Base-by-base conservation (phyloP, 179 eudicot genomes). In the Corrigiola litoralis region DNA sequence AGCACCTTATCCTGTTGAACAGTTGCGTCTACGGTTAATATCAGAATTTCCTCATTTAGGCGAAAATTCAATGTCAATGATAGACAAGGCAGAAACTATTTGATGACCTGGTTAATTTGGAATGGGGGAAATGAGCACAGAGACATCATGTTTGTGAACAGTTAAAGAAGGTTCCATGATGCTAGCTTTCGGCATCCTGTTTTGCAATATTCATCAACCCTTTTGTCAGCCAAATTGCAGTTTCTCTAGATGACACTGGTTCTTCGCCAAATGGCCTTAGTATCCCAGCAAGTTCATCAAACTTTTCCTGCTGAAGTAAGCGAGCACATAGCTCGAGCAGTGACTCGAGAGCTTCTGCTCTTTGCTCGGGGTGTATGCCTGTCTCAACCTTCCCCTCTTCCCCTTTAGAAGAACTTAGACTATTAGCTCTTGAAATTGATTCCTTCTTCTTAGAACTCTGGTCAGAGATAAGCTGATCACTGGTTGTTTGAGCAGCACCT, bases 151-250 rank as follows among this genome's bases (percentile, higher is more conserved):
- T n/a, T n/a, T n/a, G n/a, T n/a, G n/a, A n/a, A 18, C 8, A 41
- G 10, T 3, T n/a, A 9, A n/a, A 32, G 11, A 59, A 59, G 5
- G 18, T 36, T 17, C 56, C 41, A 7, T 45, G 20, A 5, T 17
- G 34, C 45, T 67, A 71, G 5, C 56, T 55, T 42, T 40, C 65
- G 42, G 37, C 6, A 17, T 69, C 81, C 29, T 69, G 77, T 77
- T 69, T 77, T 25, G 46, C 66, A 25, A 46, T 65, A 76, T 71
- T 86, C 84, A 94, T 84, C 59, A 87, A 78, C 63, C 97, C 95
- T 73, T 90, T 90, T 21, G 97, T 87, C 63, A 92, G 78, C 98
- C 98, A 92, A 62, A 92, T 92, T 31, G 98, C 95, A 13, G 98
- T 92, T 80, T 92, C 98, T 76, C 97, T 82, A 5, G 97, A 92